A percentile compares a stretch with the other conserved stretches of the same genome.
phyloP scores from a whole-genome alignment of 805 yeast genomes.

The Saitoella complicata region DNA sequence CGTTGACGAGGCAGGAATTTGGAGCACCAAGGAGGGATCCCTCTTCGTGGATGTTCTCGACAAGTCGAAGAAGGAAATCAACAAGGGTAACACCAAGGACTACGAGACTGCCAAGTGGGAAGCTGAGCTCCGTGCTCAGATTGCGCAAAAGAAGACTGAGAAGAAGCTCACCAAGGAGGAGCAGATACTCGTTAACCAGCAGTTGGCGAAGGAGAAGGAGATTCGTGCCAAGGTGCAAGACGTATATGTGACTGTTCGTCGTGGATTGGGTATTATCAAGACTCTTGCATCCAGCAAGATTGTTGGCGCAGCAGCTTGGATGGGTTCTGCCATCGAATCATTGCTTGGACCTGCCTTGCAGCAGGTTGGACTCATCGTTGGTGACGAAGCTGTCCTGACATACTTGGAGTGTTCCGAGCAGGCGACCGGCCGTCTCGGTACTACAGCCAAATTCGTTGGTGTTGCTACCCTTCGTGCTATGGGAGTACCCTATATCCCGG shows the following conservation, averaged over 20 bases:
- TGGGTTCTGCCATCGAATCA: constrained; percentile 41
- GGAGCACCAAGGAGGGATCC: constrained; percentile 54
- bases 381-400: constrained; percentile 30
- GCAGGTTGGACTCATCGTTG: constrained; percentile 25
- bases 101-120: constrained; percentile 86
- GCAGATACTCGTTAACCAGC: constrained; percentile 41
- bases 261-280: constrained; percentile 38
- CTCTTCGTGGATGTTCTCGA: constrained; percentile 50
- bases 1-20: constrained; percentile 39
- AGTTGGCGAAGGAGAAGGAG: constrained; percentile 42
- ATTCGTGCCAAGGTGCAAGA: constrained; percentile 34
- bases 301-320: constrained; percentile 58
- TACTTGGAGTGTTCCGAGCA: constrained; percentile 41
- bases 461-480: constrained; percentile 50
- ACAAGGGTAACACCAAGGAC: constrained; percentile 63
- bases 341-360: constrained; percentile 32
- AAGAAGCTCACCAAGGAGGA: constrained; percentile 69
- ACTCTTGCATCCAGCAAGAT: constrained; percentile 38
- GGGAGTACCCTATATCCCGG: constrained; percentile 23
- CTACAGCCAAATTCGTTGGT: constrained; percentile 40
- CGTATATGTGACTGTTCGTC: constrained; percentile 25
- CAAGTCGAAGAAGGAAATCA: constrained; percentile 25
- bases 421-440: constrained; percentile 36
- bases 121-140: constrained; percentile 57
- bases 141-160: constrained; percentile 25